Percentiles rank a stretch among this genome's conserved stretches.
phyloP scores from a whole-genome alignment of 768 basidiomycete genomes.

The Phylloporus rhodoxanthus region DNA sequence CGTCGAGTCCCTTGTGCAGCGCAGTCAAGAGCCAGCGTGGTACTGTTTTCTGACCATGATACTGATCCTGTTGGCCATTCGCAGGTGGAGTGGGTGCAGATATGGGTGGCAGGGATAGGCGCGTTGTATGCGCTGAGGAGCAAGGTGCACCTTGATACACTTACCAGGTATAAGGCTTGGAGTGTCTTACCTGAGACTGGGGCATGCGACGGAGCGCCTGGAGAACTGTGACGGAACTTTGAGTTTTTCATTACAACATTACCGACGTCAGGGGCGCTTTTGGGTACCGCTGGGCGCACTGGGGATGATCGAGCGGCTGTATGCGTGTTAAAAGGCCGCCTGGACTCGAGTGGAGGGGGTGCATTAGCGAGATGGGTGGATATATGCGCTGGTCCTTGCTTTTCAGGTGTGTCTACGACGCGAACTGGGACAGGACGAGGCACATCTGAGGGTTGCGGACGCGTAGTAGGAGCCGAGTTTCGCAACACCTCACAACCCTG shows the following conservation, averaged over 20 bases:
- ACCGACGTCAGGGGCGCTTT: not conserved
- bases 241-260: not conserved
- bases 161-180: not conserved
- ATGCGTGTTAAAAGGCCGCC: not conserved
- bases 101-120: not conserved
- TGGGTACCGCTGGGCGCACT: not conserved
- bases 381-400: slow-evolving; percentile 14
- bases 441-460: not conserved
- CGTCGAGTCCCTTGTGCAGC: not conserved
- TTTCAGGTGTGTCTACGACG: not conserved
- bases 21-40: slow-evolving; percentile 9
- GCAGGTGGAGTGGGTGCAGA: not conserved
- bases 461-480: not conserved
- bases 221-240: slow-evolving; percentile 6
- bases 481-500: not conserved
- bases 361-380: not conserved
- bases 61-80: not conserved
- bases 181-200: slow-evolving; percentile 13
- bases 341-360: not conserved
- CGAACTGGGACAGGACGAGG: not conserved
- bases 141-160: slow-evolving; percentile 4
- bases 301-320: slow-evolving; percentile 5
- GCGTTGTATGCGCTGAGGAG: slow-evolving; percentile 4
- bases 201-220: not conserved
- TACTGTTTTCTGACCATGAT: not conserved